Conservation (phyloP, 2,329 filamentous ascomycete species). For the Zopfia rhizophila region DNA sequence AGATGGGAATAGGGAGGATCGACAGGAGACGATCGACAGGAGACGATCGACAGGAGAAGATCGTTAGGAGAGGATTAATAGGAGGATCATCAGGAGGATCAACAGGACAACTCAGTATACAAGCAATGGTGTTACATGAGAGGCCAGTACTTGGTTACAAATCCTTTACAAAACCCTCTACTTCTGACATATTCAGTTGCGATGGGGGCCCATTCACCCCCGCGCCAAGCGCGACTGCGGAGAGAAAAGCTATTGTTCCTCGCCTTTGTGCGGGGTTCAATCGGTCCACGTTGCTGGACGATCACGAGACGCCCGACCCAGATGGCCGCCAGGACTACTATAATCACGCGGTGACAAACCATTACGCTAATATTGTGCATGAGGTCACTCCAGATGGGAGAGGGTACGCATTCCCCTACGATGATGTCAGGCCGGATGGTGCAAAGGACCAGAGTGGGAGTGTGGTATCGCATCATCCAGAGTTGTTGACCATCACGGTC, state of each 20-base stretch:
- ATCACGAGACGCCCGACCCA: slow-evolving; percentile 52
- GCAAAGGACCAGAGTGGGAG: slow-evolving; percentile 66
- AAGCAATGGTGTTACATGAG: too few relatives aligned
- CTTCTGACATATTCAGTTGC: slow-evolving; percentile 72
- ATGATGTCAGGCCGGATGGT: slow-evolving; percentile 71
- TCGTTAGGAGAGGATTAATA: too few relatives aligned
- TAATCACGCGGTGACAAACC: slow-evolving; percentile 56
- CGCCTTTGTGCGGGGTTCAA: slow-evolving; percentile 81
- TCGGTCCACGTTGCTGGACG: slow-evolving; percentile 69
- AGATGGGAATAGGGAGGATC: too few relatives aligned
- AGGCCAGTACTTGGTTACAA: too few relatives aligned
- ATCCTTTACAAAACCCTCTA: slow-evolving; percentile 20
- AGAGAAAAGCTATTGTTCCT: slow-evolving; percentile 71
- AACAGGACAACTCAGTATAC: too few relatives aligned
- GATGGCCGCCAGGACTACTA: slow-evolving; percentile 46
- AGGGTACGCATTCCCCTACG: slow-evolving; percentile 75
- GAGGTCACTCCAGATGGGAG: slow-evolving; percentile 66
- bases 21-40: too few relatives aligned
- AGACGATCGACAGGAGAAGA: too few relatives aligned
- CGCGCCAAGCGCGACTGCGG: slow-evolving; percentile 51
- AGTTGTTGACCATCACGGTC: slow-evolving; percentile 59
- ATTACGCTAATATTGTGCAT: slow-evolving; percentile 71
- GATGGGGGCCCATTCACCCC: slow-evolving; percentile 70
- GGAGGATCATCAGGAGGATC: too few relatives aligned
- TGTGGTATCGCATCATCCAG: slow-evolving; percentile 59